phyloP scores from a whole-genome alignment of 352 stramenopile species.

The Pythium dissotocum region DNA sequence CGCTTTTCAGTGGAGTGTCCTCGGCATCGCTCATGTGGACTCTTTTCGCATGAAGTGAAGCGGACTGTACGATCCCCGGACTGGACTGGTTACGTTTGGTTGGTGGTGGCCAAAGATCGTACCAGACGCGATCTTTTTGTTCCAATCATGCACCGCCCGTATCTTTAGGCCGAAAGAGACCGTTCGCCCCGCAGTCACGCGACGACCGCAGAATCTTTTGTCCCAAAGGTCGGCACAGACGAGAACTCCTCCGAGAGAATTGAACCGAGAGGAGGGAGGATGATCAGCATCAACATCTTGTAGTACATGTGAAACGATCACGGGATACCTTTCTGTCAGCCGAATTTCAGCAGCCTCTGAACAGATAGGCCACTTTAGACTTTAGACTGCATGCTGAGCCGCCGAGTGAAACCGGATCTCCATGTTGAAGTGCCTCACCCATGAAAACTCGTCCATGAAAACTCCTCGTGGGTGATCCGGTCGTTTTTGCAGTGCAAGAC shows the following conservation, averaged over 20 bases:
- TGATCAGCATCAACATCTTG: conserved; percentile 9
- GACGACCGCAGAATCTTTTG: not conserved
- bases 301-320: not conserved
- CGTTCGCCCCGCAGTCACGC: not conserved
- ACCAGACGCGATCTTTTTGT: conserved; percentile 16
- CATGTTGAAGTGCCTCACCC: not conserved
- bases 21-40: not conserved
- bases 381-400: not conserved
- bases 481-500: not conserved
- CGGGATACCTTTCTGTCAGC: conserved; percentile 6
- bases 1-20: not conserved
- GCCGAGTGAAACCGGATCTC: not conserved
- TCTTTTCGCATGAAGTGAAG: not conserved
- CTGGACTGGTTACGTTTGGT: not conserved
- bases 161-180: conserved; percentile 8
- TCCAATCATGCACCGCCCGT: conserved; percentile 3
- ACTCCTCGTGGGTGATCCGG: no score
- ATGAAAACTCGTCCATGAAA: not conserved
- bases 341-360: not conserved
- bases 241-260: not conserved
- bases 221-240: not conserved
- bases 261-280: not conserved
- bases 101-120: not conserved
- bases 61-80: not conserved
- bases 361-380: no score